Evolutionary conservation across 441 rosid genomes (phyloP).

Genomic region (Populus tomentosa): DNA sequence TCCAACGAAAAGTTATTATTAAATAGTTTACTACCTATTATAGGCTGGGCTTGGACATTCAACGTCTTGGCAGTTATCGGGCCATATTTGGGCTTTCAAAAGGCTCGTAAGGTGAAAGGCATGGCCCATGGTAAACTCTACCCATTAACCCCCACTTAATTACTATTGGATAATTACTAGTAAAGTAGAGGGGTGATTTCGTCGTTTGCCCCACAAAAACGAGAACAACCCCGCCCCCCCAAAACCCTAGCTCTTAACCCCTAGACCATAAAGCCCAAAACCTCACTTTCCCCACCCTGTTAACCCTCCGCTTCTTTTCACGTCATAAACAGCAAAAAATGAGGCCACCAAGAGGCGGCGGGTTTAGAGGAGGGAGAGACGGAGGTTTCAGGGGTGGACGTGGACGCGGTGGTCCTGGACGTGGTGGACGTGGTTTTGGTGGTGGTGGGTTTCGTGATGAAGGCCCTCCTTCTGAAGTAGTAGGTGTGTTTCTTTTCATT

Average conservation of each 20-base stretch:
- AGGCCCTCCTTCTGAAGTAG: conserved; percentile 89
- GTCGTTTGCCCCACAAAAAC: not conserved
- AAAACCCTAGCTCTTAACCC: conserved; percentile 10
- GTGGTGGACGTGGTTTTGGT: conserved; percentile 35
- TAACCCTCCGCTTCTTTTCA: not conserved
- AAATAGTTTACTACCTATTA: not conserved
- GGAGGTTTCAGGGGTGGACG: conserved; percentile 53
- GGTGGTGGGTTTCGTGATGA: conserved; percentile 73
- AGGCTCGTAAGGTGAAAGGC: not conserved
- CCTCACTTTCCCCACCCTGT: not conserved
- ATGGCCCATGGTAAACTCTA: not conserved
- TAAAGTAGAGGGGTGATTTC: not conserved
- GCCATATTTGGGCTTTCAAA: not conserved
- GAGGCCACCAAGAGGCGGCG: conserved; percentile 85
- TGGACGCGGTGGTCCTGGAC: conserved; percentile 43
- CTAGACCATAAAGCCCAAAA: not conserved
- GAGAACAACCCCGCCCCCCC: too few relatives aligned
- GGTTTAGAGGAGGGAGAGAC: conserved; percentile 74
- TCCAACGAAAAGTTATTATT: not conserved
- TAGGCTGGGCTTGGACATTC: not conserved
- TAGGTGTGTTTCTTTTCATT: conserved; percentile 43
- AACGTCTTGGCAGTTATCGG: not conserved
- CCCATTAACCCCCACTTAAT: not conserved
- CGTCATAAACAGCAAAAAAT: conserved; percentile 21
- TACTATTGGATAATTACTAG: not conserved